Conservation (phyloP, 129 eudicot genomes). For the Artemisia argyi region DNA sequence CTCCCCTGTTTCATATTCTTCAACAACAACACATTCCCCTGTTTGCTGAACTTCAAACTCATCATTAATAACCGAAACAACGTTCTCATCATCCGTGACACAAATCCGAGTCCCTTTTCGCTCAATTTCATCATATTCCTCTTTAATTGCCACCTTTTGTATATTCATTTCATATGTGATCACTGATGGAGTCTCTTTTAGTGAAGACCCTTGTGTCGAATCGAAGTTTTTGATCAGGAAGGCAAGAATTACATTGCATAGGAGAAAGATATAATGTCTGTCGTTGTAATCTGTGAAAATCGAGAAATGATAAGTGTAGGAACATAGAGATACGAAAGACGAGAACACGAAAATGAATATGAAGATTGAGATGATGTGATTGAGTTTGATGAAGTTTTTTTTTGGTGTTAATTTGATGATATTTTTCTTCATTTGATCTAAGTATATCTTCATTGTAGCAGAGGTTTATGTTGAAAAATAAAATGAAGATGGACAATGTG, state of each 20-base stretch:
- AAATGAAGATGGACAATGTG: constrained; percentile 2
- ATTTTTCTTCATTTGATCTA: constrained; percentile 17
- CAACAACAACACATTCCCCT: constrained; percentile 6
- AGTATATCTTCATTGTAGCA: not conserved
- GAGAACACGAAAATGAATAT: constrained; percentile 29
- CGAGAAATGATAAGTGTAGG: constrained; percentile 27
- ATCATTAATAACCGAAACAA: not conserved
- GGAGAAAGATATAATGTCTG: constrained; percentile 65
- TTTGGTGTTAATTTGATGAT: constrained; percentile 16
- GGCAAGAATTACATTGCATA: constrained; percentile 61
- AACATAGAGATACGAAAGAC: constrained; percentile 15
- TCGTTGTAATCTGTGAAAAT: constrained; percentile 35
- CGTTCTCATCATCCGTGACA: not conserved
- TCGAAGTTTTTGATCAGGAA: constrained; percentile 48
- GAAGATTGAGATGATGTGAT: constrained; percentile 25
- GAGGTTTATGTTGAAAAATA: not conserved
- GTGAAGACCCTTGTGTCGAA: constrained; percentile 20
- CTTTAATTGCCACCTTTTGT: not conserved
- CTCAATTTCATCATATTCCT: constrained; percentile 4
- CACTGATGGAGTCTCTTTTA: constrained; percentile 3
- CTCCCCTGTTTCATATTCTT: constrained; percentile 18
- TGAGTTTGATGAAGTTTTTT: constrained; percentile 19
- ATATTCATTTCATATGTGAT: constrained; percentile 5
- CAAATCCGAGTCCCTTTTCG: not conserved
- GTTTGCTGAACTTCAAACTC: constrained; percentile 13